Conservation (phyloP, 768 basidiomycete species). For the Lepiota subincarnata region DNA sequence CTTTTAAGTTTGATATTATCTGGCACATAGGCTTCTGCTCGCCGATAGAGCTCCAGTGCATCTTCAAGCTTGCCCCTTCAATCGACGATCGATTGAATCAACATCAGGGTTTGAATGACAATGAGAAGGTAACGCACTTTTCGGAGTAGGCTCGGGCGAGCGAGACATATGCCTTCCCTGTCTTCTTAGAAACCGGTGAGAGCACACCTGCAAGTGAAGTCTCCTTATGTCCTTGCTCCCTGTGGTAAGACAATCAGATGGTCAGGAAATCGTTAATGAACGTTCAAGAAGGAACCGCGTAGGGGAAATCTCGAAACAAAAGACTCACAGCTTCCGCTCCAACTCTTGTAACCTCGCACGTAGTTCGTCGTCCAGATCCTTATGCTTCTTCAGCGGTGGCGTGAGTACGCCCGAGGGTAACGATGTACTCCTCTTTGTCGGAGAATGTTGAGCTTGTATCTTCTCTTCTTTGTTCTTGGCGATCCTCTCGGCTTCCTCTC, state of each 20-base stretch:
- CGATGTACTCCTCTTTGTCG: slow-evolving; percentile 31
- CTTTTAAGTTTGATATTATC: slow-evolving; percentile 81
- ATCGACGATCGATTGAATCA: not conserved
- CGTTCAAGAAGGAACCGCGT: too few species aligned
- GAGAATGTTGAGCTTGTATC: too few species aligned
- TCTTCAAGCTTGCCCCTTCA: slow-evolving; percentile 68
- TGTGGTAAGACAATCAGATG: too few species aligned
- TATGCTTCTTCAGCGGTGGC: slow-evolving; percentile 58
- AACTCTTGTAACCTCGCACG: slow-evolving; percentile 61
- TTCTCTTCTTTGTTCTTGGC: too few species aligned
- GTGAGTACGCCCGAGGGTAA: slow-evolving; percentile 53
- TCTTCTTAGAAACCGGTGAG: slow-evolving; percentile 71
- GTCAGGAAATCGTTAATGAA: too few species aligned
- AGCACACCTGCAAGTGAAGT: slow-evolving; percentile 56
- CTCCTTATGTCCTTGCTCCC: slow-evolving; percentile 62
- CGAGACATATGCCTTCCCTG: slow-evolving; percentile 79
- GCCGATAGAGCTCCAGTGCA: slow-evolving; percentile 78
- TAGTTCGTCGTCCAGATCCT: slow-evolving; percentile 66
- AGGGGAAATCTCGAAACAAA: too few species aligned
- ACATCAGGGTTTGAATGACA: too few species aligned
- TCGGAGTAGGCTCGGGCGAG: slow-evolving; percentile 78
- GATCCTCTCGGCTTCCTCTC: slow-evolving; percentile 19
- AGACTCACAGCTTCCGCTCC: slow-evolving; percentile 67
- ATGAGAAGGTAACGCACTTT: slow-evolving; percentile 48
- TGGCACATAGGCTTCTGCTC: slow-evolving; percentile 80